A percentile compares a stretch with the other conserved stretches of the same genome.
These are phyloP conservation scores for Emericellopsis cladophorae DNA, from an alignment of 2,329 filamentous ascomycete genomes.

Conservation along the genomic window DNA sequence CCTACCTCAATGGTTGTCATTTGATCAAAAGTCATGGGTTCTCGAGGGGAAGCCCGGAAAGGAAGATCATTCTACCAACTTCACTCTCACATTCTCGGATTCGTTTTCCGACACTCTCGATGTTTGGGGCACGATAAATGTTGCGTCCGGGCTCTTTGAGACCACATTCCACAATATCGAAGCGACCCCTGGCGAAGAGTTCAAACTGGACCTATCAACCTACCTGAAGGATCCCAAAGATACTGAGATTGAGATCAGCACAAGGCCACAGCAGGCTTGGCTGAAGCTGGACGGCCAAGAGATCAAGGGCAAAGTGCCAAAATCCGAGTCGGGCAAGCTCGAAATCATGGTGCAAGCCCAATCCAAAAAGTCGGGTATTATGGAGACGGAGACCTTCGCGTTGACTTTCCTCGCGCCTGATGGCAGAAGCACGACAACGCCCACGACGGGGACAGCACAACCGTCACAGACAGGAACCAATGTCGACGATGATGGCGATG, in stretches of 20 bases:
- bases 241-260: conserved; percentile 21
- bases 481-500: conserved; percentile 2
- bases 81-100: conserved; percentile 50
- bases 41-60: conserved; percentile 53
- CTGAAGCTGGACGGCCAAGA: conserved; percentile 23
- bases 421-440: conserved; percentile 10
- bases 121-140: conserved; percentile 31
- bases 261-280: conserved; percentile 27
- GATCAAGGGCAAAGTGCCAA: conserved; percentile 27
- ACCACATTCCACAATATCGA: conserved; percentile 25
- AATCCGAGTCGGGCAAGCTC: conserved; percentile 16
- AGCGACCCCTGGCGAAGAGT: conserved; percentile 23
- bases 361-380: conserved; percentile 17
- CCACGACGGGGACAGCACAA: conserved; percentile 9
- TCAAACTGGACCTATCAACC: conserved; percentile 27
- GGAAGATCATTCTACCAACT: conserved; percentile 44
- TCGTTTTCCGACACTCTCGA: conserved; percentile 44
- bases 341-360: conserved; percentile 16
- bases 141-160: conserved; percentile 25
- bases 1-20: conserved; percentile 56
- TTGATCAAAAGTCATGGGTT: conserved; percentile 48
- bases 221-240: conserved; percentile 27
- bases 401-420: conserved; percentile 18
- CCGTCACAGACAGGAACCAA: conserved; percentile 8
- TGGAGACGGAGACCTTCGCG: conserved; percentile 23